phyloP scores from a whole-genome alignment of 75 land plant species.

The Cunninghamia lanceolata region DNA sequence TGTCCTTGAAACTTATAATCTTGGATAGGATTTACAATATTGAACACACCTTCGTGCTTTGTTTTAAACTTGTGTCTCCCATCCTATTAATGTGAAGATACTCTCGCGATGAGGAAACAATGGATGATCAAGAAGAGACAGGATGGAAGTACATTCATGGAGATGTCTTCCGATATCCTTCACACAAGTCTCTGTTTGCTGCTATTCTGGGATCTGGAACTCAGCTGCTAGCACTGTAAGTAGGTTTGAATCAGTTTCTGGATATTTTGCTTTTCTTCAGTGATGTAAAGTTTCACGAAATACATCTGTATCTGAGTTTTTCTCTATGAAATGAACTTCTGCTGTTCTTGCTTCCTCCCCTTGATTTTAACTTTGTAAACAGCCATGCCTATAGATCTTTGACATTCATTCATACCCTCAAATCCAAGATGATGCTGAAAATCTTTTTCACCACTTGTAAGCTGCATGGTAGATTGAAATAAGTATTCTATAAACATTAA shows the following conservation, averaged over 20 bases:
- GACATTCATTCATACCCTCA: not conserved
- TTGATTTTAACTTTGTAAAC: not conserved
- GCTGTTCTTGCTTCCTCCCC: not conserved
- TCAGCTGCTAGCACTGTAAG: slow-evolving; percentile 64
- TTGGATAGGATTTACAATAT: not conserved
- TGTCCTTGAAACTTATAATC: not conserved
- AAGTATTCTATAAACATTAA: not conserved
- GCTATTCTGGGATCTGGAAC: slow-evolving; percentile 78
- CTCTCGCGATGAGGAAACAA: slow-evolving; percentile 62
- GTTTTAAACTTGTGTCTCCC: not conserved
- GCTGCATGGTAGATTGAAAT: not conserved
- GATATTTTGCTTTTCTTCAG: not conserved
- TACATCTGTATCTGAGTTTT: not conserved
- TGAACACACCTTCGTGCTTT: not conserved
- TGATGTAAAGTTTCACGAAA: not conserved
- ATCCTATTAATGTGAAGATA: slow-evolving; percentile 24
- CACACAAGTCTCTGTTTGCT: slow-evolving; percentile 62
- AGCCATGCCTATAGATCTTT: not conserved
- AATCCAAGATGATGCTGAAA: not conserved
- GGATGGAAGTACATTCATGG: slow-evolving; percentile 93
- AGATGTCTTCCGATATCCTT: slow-evolving; percentile 77
- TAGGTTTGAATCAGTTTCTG: not conserved
- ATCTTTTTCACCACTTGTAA: not conserved
- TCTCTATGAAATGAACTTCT: not conserved
- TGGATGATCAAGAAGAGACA: slow-evolving; percentile 74